Conservation (phyloP, 495 filamentous ascomycete genomes). For the Oidiodendron maius region DNA sequence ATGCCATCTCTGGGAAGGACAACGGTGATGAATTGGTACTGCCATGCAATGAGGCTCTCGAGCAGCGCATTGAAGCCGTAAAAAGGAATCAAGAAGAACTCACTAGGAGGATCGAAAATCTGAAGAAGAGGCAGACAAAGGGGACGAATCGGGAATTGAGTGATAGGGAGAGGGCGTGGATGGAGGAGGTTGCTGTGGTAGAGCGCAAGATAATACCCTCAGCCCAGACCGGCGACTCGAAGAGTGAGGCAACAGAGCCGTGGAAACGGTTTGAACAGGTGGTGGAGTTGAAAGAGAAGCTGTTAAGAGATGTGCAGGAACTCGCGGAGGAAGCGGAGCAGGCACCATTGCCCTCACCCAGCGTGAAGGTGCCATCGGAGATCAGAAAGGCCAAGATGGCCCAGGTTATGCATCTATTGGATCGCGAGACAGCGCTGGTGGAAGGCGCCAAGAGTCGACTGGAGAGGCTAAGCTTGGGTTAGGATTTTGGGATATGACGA, state of each 20-base stretch:
- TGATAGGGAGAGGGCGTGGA: slow-evolving; percentile 65
- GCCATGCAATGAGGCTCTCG: slow-evolving; percentile 46
- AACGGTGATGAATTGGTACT: slow-evolving; percentile 32
- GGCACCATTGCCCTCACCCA: slow-evolving; percentile 7
- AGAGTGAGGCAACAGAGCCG: slow-evolving; percentile 27
- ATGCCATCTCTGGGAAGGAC: slow-evolving; percentile 58
- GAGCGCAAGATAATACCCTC: slow-evolving; percentile 36
- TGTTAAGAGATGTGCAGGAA: slow-evolving; percentile 44
- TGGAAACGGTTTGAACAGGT: slow-evolving; percentile 45
- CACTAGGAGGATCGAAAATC: slow-evolving; percentile 52
- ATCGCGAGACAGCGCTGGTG: slow-evolving; percentile 56
- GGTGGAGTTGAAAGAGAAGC: slow-evolving; percentile 36
- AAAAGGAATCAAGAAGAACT: slow-evolving; percentile 55
- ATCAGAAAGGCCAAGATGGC: slow-evolving; percentile 61
- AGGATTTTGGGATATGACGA: too few species aligned
- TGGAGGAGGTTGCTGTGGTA: slow-evolving; percentile 54
- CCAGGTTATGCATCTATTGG: slow-evolving; percentile 65
- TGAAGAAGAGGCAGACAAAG: slow-evolving; percentile 56
- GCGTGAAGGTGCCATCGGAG: slow-evolving; percentile 55
- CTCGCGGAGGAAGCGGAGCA: slow-evolving; percentile 23
- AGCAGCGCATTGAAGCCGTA: slow-evolving; percentile 53
- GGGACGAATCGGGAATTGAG: slow-evolving; percentile 59
- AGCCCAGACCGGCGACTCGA: not conserved
- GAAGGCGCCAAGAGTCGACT: slow-evolving; percentile 49
- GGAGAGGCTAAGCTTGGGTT: slow-evolving; percentile 36